Evolutionary conservation across 2,329 filamentous ascomycete genomes (phyloP), one percentile per base, ranked within the genome.

Genomic region (Pseudocercospora crystallina): DNA sequence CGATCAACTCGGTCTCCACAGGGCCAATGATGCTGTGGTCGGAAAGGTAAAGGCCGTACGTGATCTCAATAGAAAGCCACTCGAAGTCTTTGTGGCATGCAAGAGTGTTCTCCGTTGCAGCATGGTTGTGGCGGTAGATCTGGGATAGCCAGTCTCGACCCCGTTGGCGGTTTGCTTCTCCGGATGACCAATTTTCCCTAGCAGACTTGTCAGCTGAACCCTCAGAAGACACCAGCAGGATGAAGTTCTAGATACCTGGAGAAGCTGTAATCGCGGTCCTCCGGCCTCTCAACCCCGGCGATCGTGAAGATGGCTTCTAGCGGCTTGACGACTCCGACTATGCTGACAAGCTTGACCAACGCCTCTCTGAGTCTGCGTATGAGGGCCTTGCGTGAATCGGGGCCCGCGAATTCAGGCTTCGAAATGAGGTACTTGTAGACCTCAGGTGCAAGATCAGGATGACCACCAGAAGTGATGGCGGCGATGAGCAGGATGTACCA

Each of bases 261-360:
- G 49, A 69, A 71, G 3, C 69, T 74, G 48, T 73, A 79, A 58
- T 86, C 83, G 44, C 75, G 78, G 58, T 86, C 83, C 61, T 84
- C 81, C 0, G 71, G 72, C 20, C 64, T 66, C 57, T 83, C 80
- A 8, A 79, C 62, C 12, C 73, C 69, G 49, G 68, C 71, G 46
- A 84, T 82, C n/a, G 76, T 71, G 7, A 83, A 71, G 37, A 84
- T 77, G 1, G 80, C 77, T 59, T 84, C 81, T 4, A 86, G 66
- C 7, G 82, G 81, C 61, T 83, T 85, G 65, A 80, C 83, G 0
- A 85, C 80, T 0, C 83, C 83, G 12, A 83, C 74, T 2, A 85
- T 58, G 4, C 73, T 71, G 9, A 82, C 72, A n/a, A 75, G 68
- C 66, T 86, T 85, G 51, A 86, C 65, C 10, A 86, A 69, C 0